Percentiles rank a stretch among this genome's conserved stretches.
Conservation (phyloP, 495 filamentous ascomycete genomes). For the Podospora fimiseda region DNA sequence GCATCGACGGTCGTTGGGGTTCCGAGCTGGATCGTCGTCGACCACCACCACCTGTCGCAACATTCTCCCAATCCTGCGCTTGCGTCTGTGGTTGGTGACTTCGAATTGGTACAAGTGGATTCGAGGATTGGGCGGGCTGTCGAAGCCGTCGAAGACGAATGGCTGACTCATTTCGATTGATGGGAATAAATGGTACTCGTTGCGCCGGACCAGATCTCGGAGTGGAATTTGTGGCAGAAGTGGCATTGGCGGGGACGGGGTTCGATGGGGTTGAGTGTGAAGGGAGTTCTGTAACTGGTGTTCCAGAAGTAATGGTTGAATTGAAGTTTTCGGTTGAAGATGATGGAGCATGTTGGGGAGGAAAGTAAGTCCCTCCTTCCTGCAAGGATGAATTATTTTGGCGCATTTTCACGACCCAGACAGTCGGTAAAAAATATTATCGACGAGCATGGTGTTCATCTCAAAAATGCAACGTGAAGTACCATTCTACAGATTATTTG, state of each 20-base stretch:
- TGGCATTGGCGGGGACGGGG: neutral
- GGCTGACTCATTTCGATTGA: conserved; percentile 10
- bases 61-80: conserved; percentile 1
- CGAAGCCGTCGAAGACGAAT: conserved; percentile 16
- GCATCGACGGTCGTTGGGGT: conserved; percentile 9
- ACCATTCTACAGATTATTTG: too few species aligned
- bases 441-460: neutral
- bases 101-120: neutral
- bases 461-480: neutral
- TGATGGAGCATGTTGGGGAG: too few species aligned
- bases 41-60: neutral
- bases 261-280: neutral
- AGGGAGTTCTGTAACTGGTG: neutral
- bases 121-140: neutral
- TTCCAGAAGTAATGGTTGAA: neutral
- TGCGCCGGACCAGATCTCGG: neutral
- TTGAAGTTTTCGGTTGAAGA: neutral
- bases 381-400: too few species aligned
- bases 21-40: conserved; percentile 16
- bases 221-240: neutral
- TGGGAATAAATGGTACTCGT: neutral
- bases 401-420: too few species aligned
- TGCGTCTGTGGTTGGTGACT: neutral
- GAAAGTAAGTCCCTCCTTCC: too few species aligned
- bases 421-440: neutral